Base-by-base conservation (phyloP, 441 rosid genomes). In the Erysimum cheiri region DNA sequence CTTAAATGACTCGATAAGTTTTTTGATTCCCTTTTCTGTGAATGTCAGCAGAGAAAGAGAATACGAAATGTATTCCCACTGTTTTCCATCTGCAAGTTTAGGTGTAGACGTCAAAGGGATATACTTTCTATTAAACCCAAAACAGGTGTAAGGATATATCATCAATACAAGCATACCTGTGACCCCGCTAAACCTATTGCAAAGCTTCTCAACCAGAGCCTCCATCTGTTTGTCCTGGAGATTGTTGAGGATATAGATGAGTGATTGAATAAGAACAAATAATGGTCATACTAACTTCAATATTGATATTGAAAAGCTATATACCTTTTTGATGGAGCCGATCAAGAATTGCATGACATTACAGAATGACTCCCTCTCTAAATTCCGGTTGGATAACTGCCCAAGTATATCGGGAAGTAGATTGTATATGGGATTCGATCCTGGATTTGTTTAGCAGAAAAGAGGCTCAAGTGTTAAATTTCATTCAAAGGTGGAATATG, bases 191-290 rank as follows among this genome's bases (percentile, higher is more conserved):
- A 96, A 91, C 83, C 99, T 85, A 74, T 96, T 87, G 91, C 99
- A 96, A 60, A 93, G 99, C 80, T 96, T 96, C 81, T 91, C 99
- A 73, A 93, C 97, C 66, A 96, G 96, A 69, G 97, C 83, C 70
- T 96, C 99, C 98, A 96, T 93, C 79, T 96, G 99, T 82, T 87
- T 96, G 75, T 96, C 99, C 98, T 91, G 80, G 56, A 78, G 9
- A 77, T 44, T 8, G 33, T 67, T 36, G 15, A 74, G 54, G 32
- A 76, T 22, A 67, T 43, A 67, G 28, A 48, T 48, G 62, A 48
- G 49, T 22, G 56, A 75, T 69, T 32, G 44, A 35, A 44, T 60
- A 46, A 55, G 56, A 74, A 31, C 7, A 58, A 52, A 69, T 29
- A 52, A 13, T 48, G 54, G 74, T 61, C 58, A 57, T 64, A 56